These are phyloP conservation scores for Solanum paucissectum DNA, from an alignment of 257 asterid species.

Conservation along the genomic window DNA sequence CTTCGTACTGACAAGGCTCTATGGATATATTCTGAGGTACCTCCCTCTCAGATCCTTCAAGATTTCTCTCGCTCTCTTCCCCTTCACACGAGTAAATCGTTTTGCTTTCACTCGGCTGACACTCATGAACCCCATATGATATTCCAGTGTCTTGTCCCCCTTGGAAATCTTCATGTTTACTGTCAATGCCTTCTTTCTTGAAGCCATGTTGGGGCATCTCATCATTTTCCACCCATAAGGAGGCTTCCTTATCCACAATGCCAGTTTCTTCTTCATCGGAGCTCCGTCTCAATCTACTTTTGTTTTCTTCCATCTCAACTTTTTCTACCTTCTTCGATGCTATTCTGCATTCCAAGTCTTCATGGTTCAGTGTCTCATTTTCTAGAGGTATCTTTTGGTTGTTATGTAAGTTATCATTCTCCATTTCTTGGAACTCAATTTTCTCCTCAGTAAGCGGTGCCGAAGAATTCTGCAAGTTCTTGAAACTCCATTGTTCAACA, in stretches of 20 bases:
- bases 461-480: conserved; percentile 3
- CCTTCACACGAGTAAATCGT: neutral
- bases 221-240: conserved; percentile 15
- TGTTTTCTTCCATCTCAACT: conserved; percentile 16
- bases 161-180: conserved; percentile 12
- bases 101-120: neutral
- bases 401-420: conserved; percentile 5
- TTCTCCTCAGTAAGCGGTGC: conserved; percentile 1
- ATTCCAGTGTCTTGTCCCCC: conserved; percentile 17
- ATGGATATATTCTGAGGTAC: neutral
- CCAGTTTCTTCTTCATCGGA: conserved; percentile 27
- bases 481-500: neutral
- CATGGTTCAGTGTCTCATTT: neutral
- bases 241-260: conserved; percentile 14
- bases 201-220: conserved; percentile 18
- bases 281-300: conserved; percentile 9
- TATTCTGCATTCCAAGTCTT: conserved; percentile 15
- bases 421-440: conserved; percentile 7
- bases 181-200: conserved; percentile 12
- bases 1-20: conserved; percentile 12
- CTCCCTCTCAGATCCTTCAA: neutral
- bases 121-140: conserved; percentile 9
- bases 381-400: conserved; percentile 1
- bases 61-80: conserved; percentile 1
- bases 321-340: conserved; percentile 5